A percentile compares a stretch with the other conserved stretches of the same genome.
Conservation (phyloP, 345 rosid genomes). For the Eucalyptus regnans region DNA sequence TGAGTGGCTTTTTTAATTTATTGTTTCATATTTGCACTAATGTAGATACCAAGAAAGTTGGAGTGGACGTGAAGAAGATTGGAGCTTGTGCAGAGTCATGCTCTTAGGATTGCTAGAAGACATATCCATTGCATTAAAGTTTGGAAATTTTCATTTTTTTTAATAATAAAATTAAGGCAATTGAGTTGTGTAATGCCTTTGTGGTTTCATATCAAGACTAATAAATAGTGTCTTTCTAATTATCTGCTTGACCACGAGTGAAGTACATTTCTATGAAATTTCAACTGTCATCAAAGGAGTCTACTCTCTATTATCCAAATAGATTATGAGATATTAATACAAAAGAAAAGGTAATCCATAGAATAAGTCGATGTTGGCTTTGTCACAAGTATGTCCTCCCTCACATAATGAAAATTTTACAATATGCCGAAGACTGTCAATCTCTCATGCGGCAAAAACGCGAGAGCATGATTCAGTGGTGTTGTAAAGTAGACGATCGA, state of each 20-base stretch:
- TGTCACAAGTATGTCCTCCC: conserved; percentile 2
- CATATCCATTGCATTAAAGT: not conserved
- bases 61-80: not conserved
- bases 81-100: not conserved
- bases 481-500: too few relatives aligned
- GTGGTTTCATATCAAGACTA: not conserved
- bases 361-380: conserved; percentile 3
- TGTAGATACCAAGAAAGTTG: not conserved
- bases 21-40: not conserved
- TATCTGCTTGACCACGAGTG: not conserved
- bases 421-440: not conserved
- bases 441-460: rapidly evolving
- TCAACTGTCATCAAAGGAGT: not conserved
- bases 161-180: too few relatives aligned
- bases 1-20: not conserved
- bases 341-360: not conserved
- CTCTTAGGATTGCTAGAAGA: not conserved
- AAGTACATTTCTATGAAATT: not conserved
- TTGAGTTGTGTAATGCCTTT: not conserved
- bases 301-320: not conserved
- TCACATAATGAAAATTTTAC: not conserved
- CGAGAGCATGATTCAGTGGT: rapidly evolving
- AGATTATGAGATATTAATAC: not conserved
- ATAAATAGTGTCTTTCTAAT: not conserved
- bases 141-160: too few relatives aligned